Percentiles rank a stretch among this genome's conserved stretches.
These are phyloP conservation scores for Triangularia verruculosa DNA, from an alignment of 2,329 filamentous ascomycete species.

Conservation along the genomic window DNA sequence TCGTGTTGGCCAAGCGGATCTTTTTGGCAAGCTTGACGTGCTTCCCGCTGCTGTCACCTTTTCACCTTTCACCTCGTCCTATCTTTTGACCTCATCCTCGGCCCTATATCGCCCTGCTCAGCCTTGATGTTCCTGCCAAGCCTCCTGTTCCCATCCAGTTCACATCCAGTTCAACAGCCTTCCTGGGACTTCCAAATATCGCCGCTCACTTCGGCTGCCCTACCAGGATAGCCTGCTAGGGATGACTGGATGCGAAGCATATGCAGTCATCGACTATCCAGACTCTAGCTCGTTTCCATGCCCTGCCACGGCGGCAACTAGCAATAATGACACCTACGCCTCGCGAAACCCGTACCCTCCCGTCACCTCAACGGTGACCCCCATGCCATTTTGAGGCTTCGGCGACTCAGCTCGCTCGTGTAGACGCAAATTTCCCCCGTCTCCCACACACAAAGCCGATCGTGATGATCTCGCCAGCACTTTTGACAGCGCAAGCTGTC, in stretches of 20 bases:
- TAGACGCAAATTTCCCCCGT: not conserved
- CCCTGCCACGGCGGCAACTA: not conserved
- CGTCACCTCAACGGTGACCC: not conserved
- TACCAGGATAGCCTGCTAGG: not conserved
- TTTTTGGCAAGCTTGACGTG: not conserved
- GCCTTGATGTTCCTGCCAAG: slow-evolving; percentile 3
- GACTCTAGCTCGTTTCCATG: not conserved
- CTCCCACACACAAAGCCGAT: slow-evolving; percentile 2
- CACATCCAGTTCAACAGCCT: slow-evolving; percentile 1
- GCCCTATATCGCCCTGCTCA: not conserved
- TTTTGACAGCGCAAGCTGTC: slow-evolving; percentile 1
- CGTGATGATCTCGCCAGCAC: not conserved
- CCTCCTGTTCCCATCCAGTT: not conserved
- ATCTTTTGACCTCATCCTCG: not conserved
- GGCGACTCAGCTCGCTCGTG: slow-evolving; percentile 8
- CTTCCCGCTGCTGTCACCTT: not conserved
- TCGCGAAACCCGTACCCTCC: not conserved
- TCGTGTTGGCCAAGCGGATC: not conserved
- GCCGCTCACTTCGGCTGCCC: not conserved
- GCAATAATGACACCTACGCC: not conserved
- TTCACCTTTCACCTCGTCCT: not conserved
- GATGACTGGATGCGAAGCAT: not conserved
- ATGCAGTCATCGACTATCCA: not conserved
- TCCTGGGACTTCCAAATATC: not conserved
- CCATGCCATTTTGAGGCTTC: not conserved